Conservation (phyloP, 805 yeast genomes). For the Pichia rugopelliculosa region DNA sequence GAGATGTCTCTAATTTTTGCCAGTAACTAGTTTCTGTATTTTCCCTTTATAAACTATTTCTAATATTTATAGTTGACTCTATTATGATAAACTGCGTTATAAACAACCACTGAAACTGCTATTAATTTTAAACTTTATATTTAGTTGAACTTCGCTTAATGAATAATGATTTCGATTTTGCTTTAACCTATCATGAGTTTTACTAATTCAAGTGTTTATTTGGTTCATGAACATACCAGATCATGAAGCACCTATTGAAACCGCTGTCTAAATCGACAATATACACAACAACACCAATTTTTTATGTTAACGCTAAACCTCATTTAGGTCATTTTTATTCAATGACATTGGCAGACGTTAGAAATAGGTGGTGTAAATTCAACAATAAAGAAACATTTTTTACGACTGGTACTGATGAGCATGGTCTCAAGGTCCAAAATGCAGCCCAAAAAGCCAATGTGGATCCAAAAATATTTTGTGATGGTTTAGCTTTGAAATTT, state of each 20-base stretch:
- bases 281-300: constrained; percentile 85
- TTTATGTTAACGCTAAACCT: constrained; percentile 93
- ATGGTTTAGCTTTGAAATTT: constrained; percentile 58
- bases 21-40: background rate
- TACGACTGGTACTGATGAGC: constrained; percentile 95
- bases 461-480: constrained; percentile 67
- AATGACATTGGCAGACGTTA: constrained; percentile 75
- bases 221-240: background rate
- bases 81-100: no score
- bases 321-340: constrained; percentile 92
- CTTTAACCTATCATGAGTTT: background rate
- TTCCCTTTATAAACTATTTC: background rate
- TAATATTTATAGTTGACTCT: no score
- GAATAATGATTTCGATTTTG: background rate
- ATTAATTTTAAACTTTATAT: no score
- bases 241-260: constrained; percentile 1
- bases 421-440: constrained; percentile 86
- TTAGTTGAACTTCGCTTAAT: background rate
- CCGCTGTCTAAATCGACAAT: constrained; percentile 5
- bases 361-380: constrained; percentile 62
- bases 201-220: background rate
- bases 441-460: constrained; percentile 54
- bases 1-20: background rate
- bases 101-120: no score
- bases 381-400: constrained; percentile 39